A percentile compares a stretch with the other conserved stretches of the same genome.
phyloP scores from a whole-genome alignment of 2,329 filamentous ascomycete species.

The Fusarium fracticaudum region DNA sequence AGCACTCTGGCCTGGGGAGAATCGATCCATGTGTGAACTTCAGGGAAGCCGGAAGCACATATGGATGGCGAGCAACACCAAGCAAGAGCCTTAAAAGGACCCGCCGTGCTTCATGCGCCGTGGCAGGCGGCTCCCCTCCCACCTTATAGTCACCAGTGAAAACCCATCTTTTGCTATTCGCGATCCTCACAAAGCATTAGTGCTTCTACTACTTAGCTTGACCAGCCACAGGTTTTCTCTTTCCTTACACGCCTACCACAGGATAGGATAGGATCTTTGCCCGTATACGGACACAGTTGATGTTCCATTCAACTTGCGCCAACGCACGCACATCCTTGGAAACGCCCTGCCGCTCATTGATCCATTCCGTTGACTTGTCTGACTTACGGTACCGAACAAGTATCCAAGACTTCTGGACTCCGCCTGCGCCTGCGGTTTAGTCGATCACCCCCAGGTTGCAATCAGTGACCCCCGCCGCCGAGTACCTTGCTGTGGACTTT shows the following conservation, averaged over 20 bases:
- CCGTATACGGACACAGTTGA: constrained; percentile 13
- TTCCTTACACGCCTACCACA: constrained; percentile 5
- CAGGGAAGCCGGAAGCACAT: not conserved
- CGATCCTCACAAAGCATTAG: constrained; percentile 28
- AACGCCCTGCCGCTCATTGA: constrained; percentile 26
- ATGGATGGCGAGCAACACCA: constrained; percentile 4
- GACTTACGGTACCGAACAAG: constrained; percentile 9
- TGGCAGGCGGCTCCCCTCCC: constrained; percentile 15
- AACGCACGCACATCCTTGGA: constrained; percentile 23
- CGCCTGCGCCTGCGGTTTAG: constrained; percentile 24
- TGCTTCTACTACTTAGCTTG: constrained; percentile 18
- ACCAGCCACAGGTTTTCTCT: constrained; percentile 24
- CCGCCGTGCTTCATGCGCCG: constrained; percentile 40
- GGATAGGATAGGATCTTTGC: constrained; percentile 12
- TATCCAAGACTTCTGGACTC: constrained; percentile 27
- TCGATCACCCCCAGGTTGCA: constrained; percentile 29
- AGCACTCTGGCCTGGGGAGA: constrained; percentile 5
- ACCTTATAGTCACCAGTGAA: constrained; percentile 33
- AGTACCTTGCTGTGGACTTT: constrained; percentile 17
- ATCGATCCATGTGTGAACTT: constrained; percentile 29
- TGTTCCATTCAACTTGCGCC: constrained; percentile 29
- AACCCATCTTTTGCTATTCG: constrained; percentile 24
- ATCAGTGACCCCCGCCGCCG: constrained; percentile 30
- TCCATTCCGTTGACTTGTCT: constrained; percentile 25
- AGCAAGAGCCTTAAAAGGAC: constrained; percentile 36